These are phyloP conservation scores for Kalmusia sp. DNA, from an alignment of 2,329 filamentous ascomycete genomes.

Conservation along the genomic window DNA sequence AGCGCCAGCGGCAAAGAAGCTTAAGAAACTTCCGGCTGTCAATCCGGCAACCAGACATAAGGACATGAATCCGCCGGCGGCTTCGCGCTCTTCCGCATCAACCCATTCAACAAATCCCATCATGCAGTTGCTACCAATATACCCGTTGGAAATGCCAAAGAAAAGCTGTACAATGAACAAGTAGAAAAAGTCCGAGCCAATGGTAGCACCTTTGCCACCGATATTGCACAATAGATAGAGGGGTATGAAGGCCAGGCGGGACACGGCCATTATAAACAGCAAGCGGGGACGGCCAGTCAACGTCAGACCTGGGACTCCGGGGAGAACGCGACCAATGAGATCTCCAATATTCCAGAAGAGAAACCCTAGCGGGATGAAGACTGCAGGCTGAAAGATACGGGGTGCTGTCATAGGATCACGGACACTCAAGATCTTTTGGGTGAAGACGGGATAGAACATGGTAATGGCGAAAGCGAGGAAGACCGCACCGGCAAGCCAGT, in stretches of 20 bases:
- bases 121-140: constrained; percentile 87
- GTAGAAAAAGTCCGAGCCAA: constrained; percentile 88
- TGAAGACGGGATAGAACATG: constrained; percentile 97
- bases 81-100: constrained; percentile 81
- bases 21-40: constrained; percentile 84
- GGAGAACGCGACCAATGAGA: constrained; percentile 74
- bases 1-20: constrained; percentile 71
- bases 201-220: constrained; percentile 68
- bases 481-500: constrained; percentile 77
- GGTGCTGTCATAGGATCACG: constrained; percentile 53
- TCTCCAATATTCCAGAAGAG: constrained; percentile 95
- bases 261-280: constrained; percentile 72
- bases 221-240: constrained; percentile 92
- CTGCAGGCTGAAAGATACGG: constrained; percentile 71
- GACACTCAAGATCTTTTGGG: constrained; percentile 58
- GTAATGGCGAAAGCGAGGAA: constrained; percentile 82
- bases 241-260: constrained; percentile 76
- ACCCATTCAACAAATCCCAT: constrained; percentile 87
- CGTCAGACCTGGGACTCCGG: constrained; percentile 62
- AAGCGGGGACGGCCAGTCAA: constrained; percentile 68
- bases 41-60: constrained; percentile 86
- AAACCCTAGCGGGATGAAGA: constrained; percentile 90
- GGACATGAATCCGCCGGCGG: constrained; percentile 92
- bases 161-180: constrained; percentile 80
- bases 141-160: constrained; percentile 88